These are phyloP conservation scores for Coemansia sp. DNA, from an alignment of 192 early-diverging fungal genomes.

Conservation along the genomic window DNA sequence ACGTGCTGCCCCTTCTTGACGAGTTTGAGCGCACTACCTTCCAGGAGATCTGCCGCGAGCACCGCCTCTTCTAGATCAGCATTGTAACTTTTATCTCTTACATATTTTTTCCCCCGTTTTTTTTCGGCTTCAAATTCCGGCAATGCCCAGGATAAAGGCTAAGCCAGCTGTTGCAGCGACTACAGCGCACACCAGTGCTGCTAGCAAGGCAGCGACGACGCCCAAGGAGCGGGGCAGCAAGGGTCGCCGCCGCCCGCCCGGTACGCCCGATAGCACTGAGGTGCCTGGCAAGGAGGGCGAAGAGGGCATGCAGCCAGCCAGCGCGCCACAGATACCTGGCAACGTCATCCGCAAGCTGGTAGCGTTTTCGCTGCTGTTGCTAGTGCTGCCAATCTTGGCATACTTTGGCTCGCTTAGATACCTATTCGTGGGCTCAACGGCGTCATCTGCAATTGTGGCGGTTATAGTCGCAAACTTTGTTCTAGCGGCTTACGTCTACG, in stretches of 20 bases:
- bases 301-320: neutral
- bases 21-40: slow-evolving; percentile 52
- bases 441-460: slow-evolving; percentile 42
- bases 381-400: slow-evolving; percentile 34
- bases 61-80: slow-evolving; percentile 24
- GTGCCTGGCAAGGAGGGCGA: neutral
- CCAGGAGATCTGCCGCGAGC: slow-evolving; percentile 47
- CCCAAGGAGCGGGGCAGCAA: neutral
- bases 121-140: neutral
- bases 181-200: neutral
- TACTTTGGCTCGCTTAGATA: slow-evolving; percentile 46
- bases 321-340: slow-evolving; percentile 27
- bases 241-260: neutral
- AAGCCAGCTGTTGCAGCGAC: neutral
- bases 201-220: neutral
- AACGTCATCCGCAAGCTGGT: slow-evolving; percentile 40
- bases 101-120: neutral
- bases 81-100: neutral
- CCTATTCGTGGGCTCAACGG: slow-evolving; percentile 42
- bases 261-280: neutral
- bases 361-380: slow-evolving; percentile 38
- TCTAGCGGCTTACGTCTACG: slow-evolving; percentile 41
- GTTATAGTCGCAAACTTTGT: slow-evolving; percentile 45
- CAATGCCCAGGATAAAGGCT: slow-evolving; percentile 7
- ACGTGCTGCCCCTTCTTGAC: slow-evolving; percentile 49